phyloP scores from a whole-genome alignment of 163 green algal species.

The Coccomyxa subellipsoidea region DNA sequence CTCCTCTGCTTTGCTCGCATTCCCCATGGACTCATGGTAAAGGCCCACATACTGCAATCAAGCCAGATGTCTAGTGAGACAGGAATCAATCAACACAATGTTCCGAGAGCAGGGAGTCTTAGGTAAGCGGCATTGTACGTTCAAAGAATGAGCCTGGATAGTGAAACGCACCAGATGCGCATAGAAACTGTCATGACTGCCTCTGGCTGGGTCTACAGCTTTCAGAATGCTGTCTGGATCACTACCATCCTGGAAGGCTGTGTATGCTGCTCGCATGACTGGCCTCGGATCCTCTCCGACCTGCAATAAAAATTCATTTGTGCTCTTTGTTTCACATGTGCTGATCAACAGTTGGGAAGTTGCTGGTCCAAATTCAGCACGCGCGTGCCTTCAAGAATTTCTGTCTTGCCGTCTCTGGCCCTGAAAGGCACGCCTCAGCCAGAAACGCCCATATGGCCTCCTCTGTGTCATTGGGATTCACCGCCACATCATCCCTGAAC shows the following conservation, averaged over 20 bases:
- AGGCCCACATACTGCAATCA: conserved; percentile 9
- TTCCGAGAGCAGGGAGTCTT: no score
- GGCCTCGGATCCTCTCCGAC: conserved; percentile 62
- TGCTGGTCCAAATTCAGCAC: no score
- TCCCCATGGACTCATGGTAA: conserved; percentile 43
- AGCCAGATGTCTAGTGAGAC: no score
- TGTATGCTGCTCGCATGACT: conserved; percentile 63
- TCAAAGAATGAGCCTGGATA: neutral
- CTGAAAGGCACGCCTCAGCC: conserved; percentile 63
- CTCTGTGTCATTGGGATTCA: conserved; percentile 73
- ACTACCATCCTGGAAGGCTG: conserved; percentile 37
- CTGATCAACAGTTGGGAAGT: neutral
- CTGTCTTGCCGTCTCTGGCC: conserved; percentile 43
- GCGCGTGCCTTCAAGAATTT: conserved; percentile 62
- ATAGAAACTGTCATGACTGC: conserved; percentile 66
- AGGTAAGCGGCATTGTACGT: no score
- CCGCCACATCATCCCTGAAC: conserved; percentile 60
- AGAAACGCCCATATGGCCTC: conserved; percentile 76
- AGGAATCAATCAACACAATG: no score
- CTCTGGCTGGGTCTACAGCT: conserved; percentile 21
- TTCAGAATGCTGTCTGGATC: conserved; percentile 16
- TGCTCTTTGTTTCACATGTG: neutral
- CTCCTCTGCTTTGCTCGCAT: conserved; percentile 25
- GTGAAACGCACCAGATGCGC: conserved; percentile 25
- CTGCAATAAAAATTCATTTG: conserved; percentile 23